A percentile compares a stretch with the other conserved stretches of the same genome.
These are phyloP conservation scores for Sutorius australiensis DNA, from an alignment of 768 basidiomycete species.

Conservation along the genomic window DNA sequence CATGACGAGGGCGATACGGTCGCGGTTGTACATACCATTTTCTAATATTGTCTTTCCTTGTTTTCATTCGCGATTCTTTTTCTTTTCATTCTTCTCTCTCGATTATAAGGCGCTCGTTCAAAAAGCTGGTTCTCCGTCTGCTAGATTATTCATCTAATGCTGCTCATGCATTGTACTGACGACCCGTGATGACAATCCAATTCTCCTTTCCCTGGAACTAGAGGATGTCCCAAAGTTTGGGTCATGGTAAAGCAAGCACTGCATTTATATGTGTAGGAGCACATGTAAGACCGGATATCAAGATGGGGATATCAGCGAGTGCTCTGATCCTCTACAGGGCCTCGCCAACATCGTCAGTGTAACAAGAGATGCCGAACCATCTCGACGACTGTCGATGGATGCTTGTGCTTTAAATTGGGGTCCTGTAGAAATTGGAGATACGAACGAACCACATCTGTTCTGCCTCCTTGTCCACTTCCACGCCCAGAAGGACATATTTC, in stretches of 20 bases:
- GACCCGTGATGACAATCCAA: conserved; percentile 24
- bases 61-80: not conserved
- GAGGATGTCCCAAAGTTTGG: no score
- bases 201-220: not conserved
- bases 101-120: conserved; percentile 5
- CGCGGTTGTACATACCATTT: conserved; percentile 12
- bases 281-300: not conserved
- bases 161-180: conserved; percentile 20
- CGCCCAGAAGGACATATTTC: no score
- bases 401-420: no score
- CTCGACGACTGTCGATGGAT: no score
- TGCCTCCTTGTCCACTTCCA: no score
- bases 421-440: no score
- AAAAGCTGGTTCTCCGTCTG: conserved; percentile 2
- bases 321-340: no score
- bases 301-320: no score
- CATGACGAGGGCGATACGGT: conserved; percentile 7
- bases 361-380: no score
- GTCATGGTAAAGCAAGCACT: not conserved
- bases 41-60: not conserved
- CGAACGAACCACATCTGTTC: no score
- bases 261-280: not conserved
- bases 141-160: conserved; percentile 26
- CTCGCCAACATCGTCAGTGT: no score
- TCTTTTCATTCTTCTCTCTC: not conserved